phyloP scores from a whole-genome alignment of 2,329 filamentous ascomycete species.

The Apiospora sp. region DNA sequence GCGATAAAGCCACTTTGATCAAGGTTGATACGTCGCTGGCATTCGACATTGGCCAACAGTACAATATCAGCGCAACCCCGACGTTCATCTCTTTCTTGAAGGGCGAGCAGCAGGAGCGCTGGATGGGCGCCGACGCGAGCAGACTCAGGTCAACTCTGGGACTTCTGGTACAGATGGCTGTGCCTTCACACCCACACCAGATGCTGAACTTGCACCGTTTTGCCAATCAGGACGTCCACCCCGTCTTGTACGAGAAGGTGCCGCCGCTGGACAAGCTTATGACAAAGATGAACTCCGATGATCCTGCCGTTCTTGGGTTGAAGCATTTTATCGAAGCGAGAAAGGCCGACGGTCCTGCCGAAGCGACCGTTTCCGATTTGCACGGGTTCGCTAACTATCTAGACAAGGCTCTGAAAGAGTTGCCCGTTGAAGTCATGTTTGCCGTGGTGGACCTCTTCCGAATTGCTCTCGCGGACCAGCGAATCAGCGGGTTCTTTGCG shows the following conservation, averaged over 20 bases:
- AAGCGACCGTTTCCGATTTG: slow-evolving; percentile 76
- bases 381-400: slow-evolving; percentile 70
- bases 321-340: slow-evolving; percentile 75
- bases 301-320: slow-evolving; percentile 68
- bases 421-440: slow-evolving; percentile 75
- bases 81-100: slow-evolving; percentile 88
- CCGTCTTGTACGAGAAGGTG: slow-evolving; percentile 77
- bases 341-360: slow-evolving; percentile 63
- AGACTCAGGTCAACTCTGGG: slow-evolving; percentile 76
- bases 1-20: slow-evolving; percentile 73
- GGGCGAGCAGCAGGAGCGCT: slow-evolving; percentile 78
- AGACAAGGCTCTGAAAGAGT: slow-evolving; percentile 56
- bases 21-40: slow-evolving; percentile 81
- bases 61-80: slow-evolving; percentile 78
- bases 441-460: slow-evolving; percentile 86
- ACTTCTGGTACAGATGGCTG: slow-evolving; percentile 77
- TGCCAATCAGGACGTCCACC: slow-evolving; percentile 66
- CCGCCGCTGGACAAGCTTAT: slow-evolving; percentile 85
- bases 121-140: slow-evolving; percentile 77
- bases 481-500: slow-evolving; percentile 83
- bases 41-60: slow-evolving; percentile 69
- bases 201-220: slow-evolving; percentile 75
- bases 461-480: slow-evolving; percentile 76
- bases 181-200: slow-evolving; percentile 79
- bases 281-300: slow-evolving; percentile 77